Conservation (phyloP, 352 stramenopile species). For the Phytopythium sindhum region DNA sequence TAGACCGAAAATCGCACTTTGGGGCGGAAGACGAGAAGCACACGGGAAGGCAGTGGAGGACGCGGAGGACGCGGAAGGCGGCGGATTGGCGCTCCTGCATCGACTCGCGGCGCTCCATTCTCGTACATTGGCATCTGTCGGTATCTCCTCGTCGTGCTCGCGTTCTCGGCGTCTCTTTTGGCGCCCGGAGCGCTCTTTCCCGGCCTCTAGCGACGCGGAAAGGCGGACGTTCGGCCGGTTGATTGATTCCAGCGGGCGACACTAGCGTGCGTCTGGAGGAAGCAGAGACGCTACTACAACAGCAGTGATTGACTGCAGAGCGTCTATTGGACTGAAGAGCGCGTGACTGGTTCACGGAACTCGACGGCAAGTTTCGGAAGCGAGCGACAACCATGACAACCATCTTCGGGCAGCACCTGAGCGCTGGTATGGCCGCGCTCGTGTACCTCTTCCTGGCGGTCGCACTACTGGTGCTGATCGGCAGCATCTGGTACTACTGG, state of each 20-base stretch:
- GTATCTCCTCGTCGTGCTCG: neutral
- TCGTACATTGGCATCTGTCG: neutral
- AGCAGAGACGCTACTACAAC: neutral
- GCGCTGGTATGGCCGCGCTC: slow-evolving; percentile 53
- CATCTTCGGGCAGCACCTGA: slow-evolving; percentile 80
- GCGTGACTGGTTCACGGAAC: neutral
- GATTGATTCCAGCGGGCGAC: neutral
- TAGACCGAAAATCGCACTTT: neutral
- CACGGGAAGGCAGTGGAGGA: neutral
- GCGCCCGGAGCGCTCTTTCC: neutral
- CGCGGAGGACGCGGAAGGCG: neutral
- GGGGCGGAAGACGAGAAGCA: slow-evolving; percentile 1
- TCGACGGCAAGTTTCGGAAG: neutral
- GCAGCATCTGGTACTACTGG: slow-evolving; percentile 86
- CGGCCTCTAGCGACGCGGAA: neutral
- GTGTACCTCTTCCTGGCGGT: slow-evolving; percentile 77
- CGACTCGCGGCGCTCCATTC: neutral
- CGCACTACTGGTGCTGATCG: slow-evolving; percentile 65
- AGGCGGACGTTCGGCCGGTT: neutral
- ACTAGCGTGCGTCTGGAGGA: neutral
- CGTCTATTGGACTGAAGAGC: neutral
- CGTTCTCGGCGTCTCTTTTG: neutral
- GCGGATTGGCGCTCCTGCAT: neutral
- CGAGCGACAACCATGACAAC: slow-evolving; percentile 47
- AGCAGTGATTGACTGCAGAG: neutral